Evolutionary conservation across 2,329 filamentous ascomycete genomes (phyloP).

Genomic region (Stemphylium lycopersici): DNA sequence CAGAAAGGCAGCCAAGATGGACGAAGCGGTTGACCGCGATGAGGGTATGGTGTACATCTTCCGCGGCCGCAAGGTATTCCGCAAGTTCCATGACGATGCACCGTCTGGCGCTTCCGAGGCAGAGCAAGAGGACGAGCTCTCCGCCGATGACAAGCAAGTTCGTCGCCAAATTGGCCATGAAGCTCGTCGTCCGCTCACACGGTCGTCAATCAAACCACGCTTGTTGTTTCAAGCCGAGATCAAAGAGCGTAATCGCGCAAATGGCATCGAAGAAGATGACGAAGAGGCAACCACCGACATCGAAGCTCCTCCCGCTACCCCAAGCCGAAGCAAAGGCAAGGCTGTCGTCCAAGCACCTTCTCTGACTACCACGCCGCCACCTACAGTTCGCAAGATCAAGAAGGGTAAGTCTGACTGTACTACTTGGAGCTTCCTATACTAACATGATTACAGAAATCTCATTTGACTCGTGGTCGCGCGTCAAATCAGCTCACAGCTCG

Average conservation of each 20-base stretch:
- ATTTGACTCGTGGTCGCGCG: constrained; percentile 72
- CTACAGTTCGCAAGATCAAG: constrained; percentile 65
- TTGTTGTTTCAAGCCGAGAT: constrained; percentile 69
- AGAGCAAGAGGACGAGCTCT: constrained; percentile 36
- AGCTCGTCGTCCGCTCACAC: constrained; percentile 62
- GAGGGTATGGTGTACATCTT: constrained; percentile 80
- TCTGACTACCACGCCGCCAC: constrained; percentile 56
- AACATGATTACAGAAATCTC: constrained; percentile 31
- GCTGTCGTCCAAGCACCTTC: constrained; percentile 60
- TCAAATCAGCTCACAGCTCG: constrained; percentile 56
- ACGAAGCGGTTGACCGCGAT: constrained; percentile 67
- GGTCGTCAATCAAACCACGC: constrained; percentile 73
- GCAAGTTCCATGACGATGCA: constrained; percentile 63
- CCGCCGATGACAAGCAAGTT: constrained; percentile 49
- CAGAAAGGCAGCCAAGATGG: constrained; percentile 64
- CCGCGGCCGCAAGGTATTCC: constrained; percentile 80
- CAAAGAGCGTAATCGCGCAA: constrained; percentile 51
- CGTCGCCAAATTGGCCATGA: constrained; percentile 45
- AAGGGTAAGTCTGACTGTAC: constrained; percentile 54
- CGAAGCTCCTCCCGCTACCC: constrained; percentile 44
- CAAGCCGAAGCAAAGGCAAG: constrained; percentile 41
- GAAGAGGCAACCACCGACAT: constrained; percentile 66
- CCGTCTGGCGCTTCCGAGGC: constrained; percentile 44
- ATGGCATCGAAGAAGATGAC: constrained; percentile 56
- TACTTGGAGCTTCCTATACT: neutral